These are phyloP conservation scores for Boletales sp. DNA, from an alignment of 768 basidiomycete species.

Conservation along the genomic window DNA sequence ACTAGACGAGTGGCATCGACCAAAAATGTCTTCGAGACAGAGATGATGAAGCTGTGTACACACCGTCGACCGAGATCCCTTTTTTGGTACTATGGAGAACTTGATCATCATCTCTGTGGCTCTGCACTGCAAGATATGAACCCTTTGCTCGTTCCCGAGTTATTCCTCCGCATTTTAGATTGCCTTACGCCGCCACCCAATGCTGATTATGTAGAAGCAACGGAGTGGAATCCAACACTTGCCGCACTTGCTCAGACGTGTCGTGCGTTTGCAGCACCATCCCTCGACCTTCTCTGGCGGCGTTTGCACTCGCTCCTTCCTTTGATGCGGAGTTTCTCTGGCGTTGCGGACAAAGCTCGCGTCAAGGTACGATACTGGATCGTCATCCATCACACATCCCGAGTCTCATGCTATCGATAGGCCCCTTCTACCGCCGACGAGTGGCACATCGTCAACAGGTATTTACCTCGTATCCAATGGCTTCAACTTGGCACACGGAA, in stretches of 20 bases:
- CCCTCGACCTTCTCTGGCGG: conserved; percentile 1
- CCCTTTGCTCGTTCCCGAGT: background rate
- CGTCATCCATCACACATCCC: background rate
- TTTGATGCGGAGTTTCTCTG: background rate
- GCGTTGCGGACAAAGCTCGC: background rate
- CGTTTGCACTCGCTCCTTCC: background rate
- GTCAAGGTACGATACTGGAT: background rate
- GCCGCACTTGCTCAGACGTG: background rate
- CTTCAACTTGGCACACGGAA: background rate
- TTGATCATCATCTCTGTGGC: too few relatives aligned
- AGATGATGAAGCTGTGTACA: too few relatives aligned
- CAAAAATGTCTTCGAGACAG: too few relatives aligned
- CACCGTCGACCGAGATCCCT: too few relatives aligned
- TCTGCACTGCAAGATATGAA: background rate
- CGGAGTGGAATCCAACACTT: background rate
- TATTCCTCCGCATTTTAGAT: background rate
- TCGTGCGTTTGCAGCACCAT: background rate
- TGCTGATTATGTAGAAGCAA: background rate
- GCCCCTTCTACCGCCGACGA: background rate
- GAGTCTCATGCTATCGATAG: background rate
- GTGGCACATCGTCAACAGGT: background rate
- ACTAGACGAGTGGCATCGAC: too few relatives aligned
- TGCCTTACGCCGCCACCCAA: background rate
- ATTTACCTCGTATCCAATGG: background rate
- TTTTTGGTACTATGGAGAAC: too few relatives aligned